Evolutionary conservation across 345 rosid genomes (phyloP).

Genomic region (Rhodamnia argentea): DNA sequence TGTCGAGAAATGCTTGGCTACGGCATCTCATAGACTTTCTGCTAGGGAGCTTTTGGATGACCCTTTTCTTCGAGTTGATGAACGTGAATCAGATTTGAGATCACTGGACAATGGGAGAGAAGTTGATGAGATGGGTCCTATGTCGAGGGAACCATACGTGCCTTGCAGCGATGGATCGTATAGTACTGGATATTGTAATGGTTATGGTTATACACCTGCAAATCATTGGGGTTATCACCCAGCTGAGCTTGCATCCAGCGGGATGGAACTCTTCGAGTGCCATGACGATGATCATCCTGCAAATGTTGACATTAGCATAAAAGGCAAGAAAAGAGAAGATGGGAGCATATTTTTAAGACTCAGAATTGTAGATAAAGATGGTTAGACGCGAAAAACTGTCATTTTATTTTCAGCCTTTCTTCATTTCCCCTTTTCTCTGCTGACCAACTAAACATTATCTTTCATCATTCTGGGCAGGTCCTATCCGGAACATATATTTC

Average conservation of each 20-base stretch:
- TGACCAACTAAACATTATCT: not conserved
- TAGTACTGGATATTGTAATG: constrained; percentile 31
- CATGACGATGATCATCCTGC: constrained; percentile 54
- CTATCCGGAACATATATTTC: constrained; percentile 74
- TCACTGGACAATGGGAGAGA: constrained; percentile 30
- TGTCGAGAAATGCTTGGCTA: constrained; percentile 86
- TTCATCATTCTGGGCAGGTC: constrained; percentile 31
- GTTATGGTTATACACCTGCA: constrained; percentile 17
- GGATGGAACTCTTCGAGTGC: constrained; percentile 64
- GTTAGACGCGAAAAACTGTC: constrained; percentile 14
- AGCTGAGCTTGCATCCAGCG: constrained; percentile 38
- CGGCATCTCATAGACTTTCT: constrained; percentile 72
- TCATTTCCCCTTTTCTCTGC: not conserved
- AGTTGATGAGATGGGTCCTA: constrained; percentile 28
- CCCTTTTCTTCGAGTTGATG: constrained; percentile 60
- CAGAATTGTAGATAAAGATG: constrained; percentile 75
- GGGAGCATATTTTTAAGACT: constrained; percentile 59
- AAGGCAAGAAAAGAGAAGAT: constrained; percentile 62
- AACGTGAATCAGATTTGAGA: constrained; percentile 44
- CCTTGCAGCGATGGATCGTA: constrained; percentile 21
- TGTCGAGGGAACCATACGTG: constrained; percentile 41
- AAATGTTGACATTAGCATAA: constrained; percentile 60
- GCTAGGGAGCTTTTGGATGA: constrained; percentile 79
- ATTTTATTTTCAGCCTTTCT: not conserved
- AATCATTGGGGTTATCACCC: constrained; percentile 47